Percentiles rank a stretch among this genome's conserved stretches.
Conservation (phyloP, 176 grass and related monocot species). For the Hsuehochloa calcarea region DNA sequence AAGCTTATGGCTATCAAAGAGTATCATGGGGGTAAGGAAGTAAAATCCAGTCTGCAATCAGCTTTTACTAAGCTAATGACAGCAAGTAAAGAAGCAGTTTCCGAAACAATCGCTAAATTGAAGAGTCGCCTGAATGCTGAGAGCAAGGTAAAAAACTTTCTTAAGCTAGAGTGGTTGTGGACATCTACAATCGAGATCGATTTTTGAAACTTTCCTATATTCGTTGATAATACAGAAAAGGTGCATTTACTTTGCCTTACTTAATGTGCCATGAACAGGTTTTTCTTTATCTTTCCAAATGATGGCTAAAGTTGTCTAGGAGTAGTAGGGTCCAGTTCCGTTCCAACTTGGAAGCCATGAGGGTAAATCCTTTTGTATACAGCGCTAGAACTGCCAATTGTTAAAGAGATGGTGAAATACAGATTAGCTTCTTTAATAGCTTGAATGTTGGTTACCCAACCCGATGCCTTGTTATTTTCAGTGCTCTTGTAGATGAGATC, state of each 20-base stretch:
- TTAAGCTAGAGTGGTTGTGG: background rate
- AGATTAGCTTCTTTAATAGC: background rate
- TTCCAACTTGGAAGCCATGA: background rate
- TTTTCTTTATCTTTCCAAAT: background rate
- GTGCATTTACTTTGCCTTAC: background rate
- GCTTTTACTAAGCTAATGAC: constrained; percentile 76
- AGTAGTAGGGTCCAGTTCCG: background rate
- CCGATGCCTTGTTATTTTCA: background rate
- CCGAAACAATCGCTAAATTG: constrained; percentile 55
- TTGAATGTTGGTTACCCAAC: background rate
- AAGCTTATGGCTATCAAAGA: constrained; percentile 49
- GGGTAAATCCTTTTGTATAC: background rate
- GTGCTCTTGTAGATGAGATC: background rate
- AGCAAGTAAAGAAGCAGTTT: constrained; percentile 60
- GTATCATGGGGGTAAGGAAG: constrained; percentile 34
- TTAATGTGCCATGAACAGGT: background rate
- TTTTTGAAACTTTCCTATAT: background rate
- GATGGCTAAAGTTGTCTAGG: background rate
- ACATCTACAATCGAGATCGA: background rate
- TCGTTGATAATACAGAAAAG: background rate
- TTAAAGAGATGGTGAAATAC: background rate
- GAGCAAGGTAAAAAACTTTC: constrained; percentile 57
- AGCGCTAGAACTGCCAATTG: background rate
- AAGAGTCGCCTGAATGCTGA: constrained; percentile 56
- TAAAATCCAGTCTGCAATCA: constrained; percentile 51